Conservation (phyloP, 2,329 filamentous ascomycete species). For the Bipolaris oryzae region DNA sequence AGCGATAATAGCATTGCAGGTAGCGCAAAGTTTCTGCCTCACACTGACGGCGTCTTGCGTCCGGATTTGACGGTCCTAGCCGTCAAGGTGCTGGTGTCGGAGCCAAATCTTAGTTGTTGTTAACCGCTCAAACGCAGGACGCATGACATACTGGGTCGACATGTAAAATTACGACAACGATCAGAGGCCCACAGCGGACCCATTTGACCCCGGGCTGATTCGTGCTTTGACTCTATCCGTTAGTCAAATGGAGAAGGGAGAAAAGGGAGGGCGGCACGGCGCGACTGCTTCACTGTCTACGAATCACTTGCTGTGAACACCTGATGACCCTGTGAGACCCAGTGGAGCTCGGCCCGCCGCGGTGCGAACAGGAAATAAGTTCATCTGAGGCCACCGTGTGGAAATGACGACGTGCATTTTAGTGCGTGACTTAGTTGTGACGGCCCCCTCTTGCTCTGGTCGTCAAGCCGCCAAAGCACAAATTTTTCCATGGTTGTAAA, state of each 20-base stretch:
- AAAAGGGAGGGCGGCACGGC: slow-evolving; percentile 39
- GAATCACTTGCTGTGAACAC: slow-evolving; percentile 31
- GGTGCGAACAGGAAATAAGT: slow-evolving; percentile 17
- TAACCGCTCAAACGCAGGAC: slow-evolving; percentile 22
- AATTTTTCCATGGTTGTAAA: slow-evolving; percentile 5
- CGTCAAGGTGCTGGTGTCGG: neutral
- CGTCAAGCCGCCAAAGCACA: slow-evolving; percentile 11
- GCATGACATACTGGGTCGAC: slow-evolving; percentile 15
- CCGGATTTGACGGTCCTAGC: neutral
- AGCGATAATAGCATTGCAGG: neutral
- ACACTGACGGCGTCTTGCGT: slow-evolving; percentile 1
- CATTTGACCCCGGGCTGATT: slow-evolving; percentile 10
- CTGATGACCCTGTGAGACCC: slow-evolving; percentile 18
- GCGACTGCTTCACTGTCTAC: slow-evolving; percentile 27
- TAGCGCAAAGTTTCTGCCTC: neutral
- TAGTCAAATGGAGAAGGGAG: slow-evolving; percentile 5
- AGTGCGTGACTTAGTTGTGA: slow-evolving; percentile 6
- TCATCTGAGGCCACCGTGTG: slow-evolving; percentile 14
- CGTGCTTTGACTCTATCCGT: slow-evolving; percentile 7
- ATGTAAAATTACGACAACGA: slow-evolving; percentile 3
- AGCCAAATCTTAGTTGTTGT: slow-evolving; percentile 13
- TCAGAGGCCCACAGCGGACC: slow-evolving; percentile 1
- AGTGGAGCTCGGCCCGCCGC: slow-evolving; percentile 35
- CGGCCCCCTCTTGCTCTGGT: slow-evolving; percentile 2
- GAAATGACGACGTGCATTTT: slow-evolving; percentile 14